Evolutionary conservation across 2,329 filamentous ascomycete genomes (phyloP).

Genomic region (Cladosporium austrohemisphaericum): DNA sequence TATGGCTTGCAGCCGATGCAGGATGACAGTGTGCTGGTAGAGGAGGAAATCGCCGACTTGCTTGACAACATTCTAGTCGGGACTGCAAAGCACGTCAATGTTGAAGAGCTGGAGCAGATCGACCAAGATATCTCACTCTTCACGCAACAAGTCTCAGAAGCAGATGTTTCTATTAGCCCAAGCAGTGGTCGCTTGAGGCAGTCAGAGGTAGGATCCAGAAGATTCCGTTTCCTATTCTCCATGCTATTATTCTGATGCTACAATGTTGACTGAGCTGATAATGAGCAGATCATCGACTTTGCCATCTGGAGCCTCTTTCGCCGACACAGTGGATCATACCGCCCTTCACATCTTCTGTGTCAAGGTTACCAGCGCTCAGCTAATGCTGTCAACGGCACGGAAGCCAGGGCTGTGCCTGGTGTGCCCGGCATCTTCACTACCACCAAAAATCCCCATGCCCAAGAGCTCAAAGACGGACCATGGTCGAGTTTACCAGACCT

Average conservation of each 20-base stretch:
- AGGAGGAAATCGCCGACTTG: constrained; percentile 48
- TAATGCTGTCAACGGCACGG: constrained; percentile 28
- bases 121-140: constrained; percentile 42
- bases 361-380: constrained; percentile 68
- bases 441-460: constrained; percentile 67
- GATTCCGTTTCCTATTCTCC: constrained; percentile 4
- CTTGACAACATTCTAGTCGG: constrained; percentile 71
- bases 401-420: constrained; percentile 37
- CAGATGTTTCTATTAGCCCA: constrained; percentile 18
- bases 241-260: constrained; percentile 38
- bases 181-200: constrained; percentile 35
- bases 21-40: neutral
- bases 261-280: constrained; percentile 21
- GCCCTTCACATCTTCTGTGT: constrained; percentile 72
- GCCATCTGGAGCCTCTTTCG: constrained; percentile 72
- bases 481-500: constrained; percentile 75
- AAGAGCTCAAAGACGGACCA: constrained; percentile 61
- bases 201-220: constrained; percentile 38
- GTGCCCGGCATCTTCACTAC: constrained; percentile 65
- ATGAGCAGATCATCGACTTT: constrained; percentile 45
- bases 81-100: constrained; percentile 42
- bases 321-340: constrained; percentile 45
- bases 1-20: constrained; percentile 19
- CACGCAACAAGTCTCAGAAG: constrained; percentile 42
- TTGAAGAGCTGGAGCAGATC: constrained; percentile 46